Evolutionary conservation across 306 rosid genomes (phyloP).

Genomic region (Quercus gilva): DNA sequence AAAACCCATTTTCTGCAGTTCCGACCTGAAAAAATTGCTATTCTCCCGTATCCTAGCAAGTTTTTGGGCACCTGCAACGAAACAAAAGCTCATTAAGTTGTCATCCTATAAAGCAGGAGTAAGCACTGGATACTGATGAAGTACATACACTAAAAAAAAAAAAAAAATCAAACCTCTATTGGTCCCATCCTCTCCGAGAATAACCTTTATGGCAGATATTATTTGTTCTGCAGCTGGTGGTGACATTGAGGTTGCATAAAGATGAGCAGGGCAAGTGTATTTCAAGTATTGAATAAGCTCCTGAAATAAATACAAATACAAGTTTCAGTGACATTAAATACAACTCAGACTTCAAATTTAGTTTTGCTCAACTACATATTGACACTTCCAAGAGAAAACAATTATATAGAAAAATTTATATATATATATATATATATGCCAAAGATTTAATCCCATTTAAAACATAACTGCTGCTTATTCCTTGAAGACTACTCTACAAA

Average conservation of each 20-base stretch:
- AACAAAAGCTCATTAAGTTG: neutral
- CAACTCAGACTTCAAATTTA: too few relatives aligned
- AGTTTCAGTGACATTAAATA: too few relatives aligned
- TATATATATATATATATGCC: too few relatives aligned
- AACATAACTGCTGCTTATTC: too few relatives aligned
- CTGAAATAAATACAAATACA: constrained; percentile 26
- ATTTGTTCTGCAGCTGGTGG: constrained; percentile 93
- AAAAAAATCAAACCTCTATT: constrained; percentile 54
- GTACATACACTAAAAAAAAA: neutral
- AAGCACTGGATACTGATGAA: too few relatives aligned
- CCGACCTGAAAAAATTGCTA: constrained; percentile 89
- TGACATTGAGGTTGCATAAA: constrained; percentile 84
- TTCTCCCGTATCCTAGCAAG: constrained; percentile 75
- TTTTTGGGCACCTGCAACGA: constrained; percentile 67
- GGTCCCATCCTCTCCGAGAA: constrained; percentile 93
- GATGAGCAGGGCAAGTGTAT: constrained; percentile 86
- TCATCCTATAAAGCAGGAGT: neutral
- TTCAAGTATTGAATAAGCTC: constrained; percentile 74
- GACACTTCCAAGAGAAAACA: constrained; percentile 1
- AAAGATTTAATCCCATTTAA: too few relatives aligned
- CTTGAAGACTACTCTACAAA: too few relatives aligned
- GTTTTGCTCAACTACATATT: neutral
- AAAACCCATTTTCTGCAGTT: constrained; percentile 84
- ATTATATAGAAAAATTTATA: neutral
- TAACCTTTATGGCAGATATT: constrained; percentile 67